These are phyloP conservation scores for Podospora appendiculata DNA, from an alignment of 495 filamentous ascomycete genomes.

Conservation along the genomic window DNA sequence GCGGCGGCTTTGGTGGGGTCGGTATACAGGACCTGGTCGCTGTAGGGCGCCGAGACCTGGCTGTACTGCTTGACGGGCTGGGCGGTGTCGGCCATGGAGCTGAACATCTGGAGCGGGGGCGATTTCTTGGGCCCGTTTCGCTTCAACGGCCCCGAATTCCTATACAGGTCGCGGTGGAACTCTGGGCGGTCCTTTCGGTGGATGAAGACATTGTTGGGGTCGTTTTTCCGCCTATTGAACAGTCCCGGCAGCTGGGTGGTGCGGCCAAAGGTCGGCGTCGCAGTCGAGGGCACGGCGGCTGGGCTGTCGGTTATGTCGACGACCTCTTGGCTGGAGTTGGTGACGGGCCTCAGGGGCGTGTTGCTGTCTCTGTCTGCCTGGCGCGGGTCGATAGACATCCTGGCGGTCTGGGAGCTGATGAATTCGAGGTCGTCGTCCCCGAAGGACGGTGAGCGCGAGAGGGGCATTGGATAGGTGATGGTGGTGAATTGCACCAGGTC, in stretches of 20 bases:
- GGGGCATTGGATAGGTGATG: slow-evolving; percentile 19
- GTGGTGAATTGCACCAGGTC: slow-evolving; percentile 17
- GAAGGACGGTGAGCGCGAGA: slow-evolving; percentile 17
- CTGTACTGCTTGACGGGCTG: slow-evolving; percentile 21
- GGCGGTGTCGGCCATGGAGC: slow-evolving; percentile 23
- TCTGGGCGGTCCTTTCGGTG: slow-evolving; percentile 38
- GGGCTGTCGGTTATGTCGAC: slow-evolving; percentile 22
- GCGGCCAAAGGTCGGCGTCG: slow-evolving; percentile 23
- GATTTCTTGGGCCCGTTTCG: slow-evolving; percentile 30
- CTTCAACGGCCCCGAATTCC: slow-evolving; percentile 28
- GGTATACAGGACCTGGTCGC: slow-evolving; percentile 61
- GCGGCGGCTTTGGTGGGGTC: slow-evolving; percentile 70
- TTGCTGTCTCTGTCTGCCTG: not conserved
- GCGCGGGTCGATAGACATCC: slow-evolving; percentile 16
- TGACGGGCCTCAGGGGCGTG: not conserved
- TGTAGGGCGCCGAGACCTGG: slow-evolving; percentile 26
- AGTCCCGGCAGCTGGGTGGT: slow-evolving; percentile 18
- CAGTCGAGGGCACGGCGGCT: slow-evolving; percentile 9
- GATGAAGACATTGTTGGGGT: slow-evolving; percentile 34
- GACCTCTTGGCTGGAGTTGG: not conserved
- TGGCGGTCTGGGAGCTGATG: slow-evolving; percentile 26
- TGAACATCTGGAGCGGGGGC: slow-evolving; percentile 29
- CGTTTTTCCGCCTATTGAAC: slow-evolving; percentile 8
- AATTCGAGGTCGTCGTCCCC: slow-evolving; percentile 29
- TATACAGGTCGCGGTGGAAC: slow-evolving; percentile 36